A percentile compares a stretch with the other conserved stretches of the same genome.
Evolutionary conservation across 176 grass and related monocot species (phyloP).

Genomic region (Zizania latifolia): DNA sequence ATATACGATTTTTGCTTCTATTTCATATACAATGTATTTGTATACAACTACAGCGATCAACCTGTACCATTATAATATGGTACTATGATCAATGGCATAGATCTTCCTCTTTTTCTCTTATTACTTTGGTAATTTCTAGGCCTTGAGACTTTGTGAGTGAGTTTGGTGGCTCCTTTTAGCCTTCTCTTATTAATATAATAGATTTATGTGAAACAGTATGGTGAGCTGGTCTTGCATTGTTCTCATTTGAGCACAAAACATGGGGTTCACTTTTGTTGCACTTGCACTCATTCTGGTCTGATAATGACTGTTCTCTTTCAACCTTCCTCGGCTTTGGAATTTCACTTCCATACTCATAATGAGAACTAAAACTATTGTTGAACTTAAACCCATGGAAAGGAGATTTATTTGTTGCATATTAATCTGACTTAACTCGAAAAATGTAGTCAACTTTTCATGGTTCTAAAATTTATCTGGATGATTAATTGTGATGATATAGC

Average conservation of each 20-base stretch:
- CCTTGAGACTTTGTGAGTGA: background rate
- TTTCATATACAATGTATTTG: too few species aligned
- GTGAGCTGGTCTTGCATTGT: background rate
- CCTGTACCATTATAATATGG: background rate
- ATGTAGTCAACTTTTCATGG: background rate
- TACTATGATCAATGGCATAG: background rate
- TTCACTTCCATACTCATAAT: background rate
- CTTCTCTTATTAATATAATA: background rate
- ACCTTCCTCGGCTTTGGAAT: background rate
- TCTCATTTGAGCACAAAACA: background rate
- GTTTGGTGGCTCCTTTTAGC: background rate
- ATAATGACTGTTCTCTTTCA: background rate
- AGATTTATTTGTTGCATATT: background rate
- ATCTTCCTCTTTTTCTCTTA: background rate
- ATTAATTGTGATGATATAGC: background rate
- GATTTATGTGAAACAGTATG: background rate
- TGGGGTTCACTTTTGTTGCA: background rate
- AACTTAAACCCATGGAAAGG: background rate
- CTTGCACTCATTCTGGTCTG: background rate
- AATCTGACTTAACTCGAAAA: background rate
- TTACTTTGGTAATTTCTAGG: background rate
- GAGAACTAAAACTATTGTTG: background rate
- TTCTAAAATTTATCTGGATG: background rate
- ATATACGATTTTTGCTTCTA: background rate
- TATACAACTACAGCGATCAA: background rate